Evolutionary conservation across 345 rosid genomes (phyloP).

Genomic region (Limnanthes douglasii): DNA sequence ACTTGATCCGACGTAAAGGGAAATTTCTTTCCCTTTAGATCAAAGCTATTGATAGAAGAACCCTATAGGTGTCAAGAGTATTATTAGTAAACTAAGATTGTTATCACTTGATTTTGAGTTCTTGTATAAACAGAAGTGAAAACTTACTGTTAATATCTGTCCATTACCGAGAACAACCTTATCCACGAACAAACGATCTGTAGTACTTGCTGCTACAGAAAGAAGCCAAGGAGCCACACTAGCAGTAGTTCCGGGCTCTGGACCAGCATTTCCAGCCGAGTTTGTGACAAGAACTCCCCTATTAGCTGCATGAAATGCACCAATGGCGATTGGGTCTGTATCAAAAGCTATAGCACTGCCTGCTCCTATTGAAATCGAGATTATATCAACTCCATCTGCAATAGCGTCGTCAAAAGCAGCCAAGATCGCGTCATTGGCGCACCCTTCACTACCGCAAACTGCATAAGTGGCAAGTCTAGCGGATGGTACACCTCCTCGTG

Average conservation of each 20-base stretch:
- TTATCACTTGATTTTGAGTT: not conserved
- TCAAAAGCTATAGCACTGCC: not conserved
- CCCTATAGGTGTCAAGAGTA: conserved; percentile 18
- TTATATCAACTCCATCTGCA: conserved; percentile 25
- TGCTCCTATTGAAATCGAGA: conserved; percentile 22
- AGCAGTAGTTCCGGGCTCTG: not conserved
- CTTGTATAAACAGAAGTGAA: not conserved
- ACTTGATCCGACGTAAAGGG: conserved; percentile 17
- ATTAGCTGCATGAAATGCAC: conserved; percentile 38
- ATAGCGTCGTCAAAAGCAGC: conserved; percentile 28
- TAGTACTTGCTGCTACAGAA: conserved; percentile 33
- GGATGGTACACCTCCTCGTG: conserved; percentile 38
- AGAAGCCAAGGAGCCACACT: conserved; percentile 37
- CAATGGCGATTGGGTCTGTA: conserved; percentile 16
- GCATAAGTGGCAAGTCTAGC: conserved; percentile 36
- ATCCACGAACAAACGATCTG: conserved; percentile 20
- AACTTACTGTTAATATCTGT: conserved; percentile 19
- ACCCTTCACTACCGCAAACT: conserved; percentile 15
- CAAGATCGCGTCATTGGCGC: conserved; percentile 9
- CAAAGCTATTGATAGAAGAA: conserved; percentile 18
- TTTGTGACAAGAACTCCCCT: conserved; percentile 34
- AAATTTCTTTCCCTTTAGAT: conserved; percentile 11
- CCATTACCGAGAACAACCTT: conserved; percentile 31
- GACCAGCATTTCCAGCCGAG: conserved; percentile 31
- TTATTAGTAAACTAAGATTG: not conserved